phyloP scores from a whole-genome alignment of 1,284 basidiomycete species.

The Sphagnurus paluster region DNA sequence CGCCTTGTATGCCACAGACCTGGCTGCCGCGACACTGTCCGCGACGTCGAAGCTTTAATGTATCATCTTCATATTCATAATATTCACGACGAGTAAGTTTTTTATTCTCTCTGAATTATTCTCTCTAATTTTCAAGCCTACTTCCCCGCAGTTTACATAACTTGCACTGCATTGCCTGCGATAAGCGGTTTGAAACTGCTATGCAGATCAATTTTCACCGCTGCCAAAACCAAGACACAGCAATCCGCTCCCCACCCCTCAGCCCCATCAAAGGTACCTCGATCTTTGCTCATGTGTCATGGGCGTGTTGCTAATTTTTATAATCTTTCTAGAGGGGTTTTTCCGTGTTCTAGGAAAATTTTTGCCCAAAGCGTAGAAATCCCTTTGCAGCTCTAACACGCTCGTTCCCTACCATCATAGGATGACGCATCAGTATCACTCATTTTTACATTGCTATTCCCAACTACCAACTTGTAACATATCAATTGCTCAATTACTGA shows the following conservation, averaged over 20 bases:
- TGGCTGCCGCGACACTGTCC: conserved; percentile 50
- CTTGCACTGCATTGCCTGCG: conserved; percentile 28
- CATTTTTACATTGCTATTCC: not conserved
- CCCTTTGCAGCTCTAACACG: not conserved
- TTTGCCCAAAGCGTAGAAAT: not conserved
- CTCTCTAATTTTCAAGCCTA: conserved; percentile 1
- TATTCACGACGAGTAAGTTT: conserved; percentile 40
- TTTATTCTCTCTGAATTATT: not conserved
- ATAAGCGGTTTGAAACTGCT: conserved; percentile 24
- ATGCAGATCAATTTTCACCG: conserved; percentile 25
- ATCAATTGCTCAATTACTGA: too few relatives aligned
- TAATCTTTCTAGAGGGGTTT: conserved; percentile 7
- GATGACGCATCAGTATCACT: too few relatives aligned
- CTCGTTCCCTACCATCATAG: too few relatives aligned
- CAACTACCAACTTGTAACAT: too few relatives aligned
- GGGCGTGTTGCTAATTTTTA: not conserved
- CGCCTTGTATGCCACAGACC: conserved; percentile 45
- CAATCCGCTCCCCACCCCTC: conserved; percentile 17
- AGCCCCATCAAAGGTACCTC: conserved; percentile 27
- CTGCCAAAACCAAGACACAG: conserved; percentile 22
- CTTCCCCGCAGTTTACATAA: conserved; percentile 17
- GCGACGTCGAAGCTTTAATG: conserved; percentile 47
- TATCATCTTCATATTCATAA: conserved; percentile 64
- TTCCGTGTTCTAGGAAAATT: conserved; percentile 13
- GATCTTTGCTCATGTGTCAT: not conserved